phyloP scores from a whole-genome alignment of 768 basidiomycete genomes.

The Suillus fuscotomentosus region DNA sequence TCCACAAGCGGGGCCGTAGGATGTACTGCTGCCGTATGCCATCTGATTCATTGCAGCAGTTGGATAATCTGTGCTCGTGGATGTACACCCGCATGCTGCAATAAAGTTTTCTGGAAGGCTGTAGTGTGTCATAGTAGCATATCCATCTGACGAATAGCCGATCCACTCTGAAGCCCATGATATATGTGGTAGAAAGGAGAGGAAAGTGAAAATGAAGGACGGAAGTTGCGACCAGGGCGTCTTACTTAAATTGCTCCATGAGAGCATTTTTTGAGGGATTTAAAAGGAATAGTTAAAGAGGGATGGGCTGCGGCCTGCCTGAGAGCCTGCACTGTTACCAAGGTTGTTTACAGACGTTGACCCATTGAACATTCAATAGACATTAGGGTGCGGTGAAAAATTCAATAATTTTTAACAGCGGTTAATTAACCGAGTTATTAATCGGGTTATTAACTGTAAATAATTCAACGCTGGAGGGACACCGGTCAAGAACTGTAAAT shows the following conservation, averaged over 20 bases:
- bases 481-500: too few species aligned
- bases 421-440: too few species aligned
- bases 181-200: slow-evolving; percentile 23
- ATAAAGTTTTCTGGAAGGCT: slow-evolving; percentile 43
- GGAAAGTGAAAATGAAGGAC: slow-evolving; percentile 18
- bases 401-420: too few species aligned
- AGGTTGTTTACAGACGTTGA: background rate
- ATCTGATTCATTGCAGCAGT: slow-evolving; percentile 79
- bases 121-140: slow-evolving; percentile 82
- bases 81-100: slow-evolving; percentile 77
- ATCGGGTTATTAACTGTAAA: too few species aligned
- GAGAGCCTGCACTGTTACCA: background rate
- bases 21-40: slow-evolving; percentile 74
- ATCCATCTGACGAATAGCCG: slow-evolving; percentile 56
- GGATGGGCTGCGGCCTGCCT: background rate
- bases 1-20: slow-evolving; percentile 74
- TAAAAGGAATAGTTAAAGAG: slow-evolving; percentile 14
- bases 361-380: background rate
- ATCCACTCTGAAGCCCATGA: slow-evolving; percentile 51
- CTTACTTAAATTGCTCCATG: background rate
- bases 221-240: slow-evolving; percentile 15
- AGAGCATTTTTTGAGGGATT: slow-evolving; percentile 17
- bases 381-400: too few species aligned
- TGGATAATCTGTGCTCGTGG: slow-evolving; percentile 62
- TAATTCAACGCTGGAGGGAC: too few species aligned